phyloP scores from a whole-genome alignment of 1,284 basidiomycete genomes.

The Apiotrichum akiyoshidainum region DNA sequence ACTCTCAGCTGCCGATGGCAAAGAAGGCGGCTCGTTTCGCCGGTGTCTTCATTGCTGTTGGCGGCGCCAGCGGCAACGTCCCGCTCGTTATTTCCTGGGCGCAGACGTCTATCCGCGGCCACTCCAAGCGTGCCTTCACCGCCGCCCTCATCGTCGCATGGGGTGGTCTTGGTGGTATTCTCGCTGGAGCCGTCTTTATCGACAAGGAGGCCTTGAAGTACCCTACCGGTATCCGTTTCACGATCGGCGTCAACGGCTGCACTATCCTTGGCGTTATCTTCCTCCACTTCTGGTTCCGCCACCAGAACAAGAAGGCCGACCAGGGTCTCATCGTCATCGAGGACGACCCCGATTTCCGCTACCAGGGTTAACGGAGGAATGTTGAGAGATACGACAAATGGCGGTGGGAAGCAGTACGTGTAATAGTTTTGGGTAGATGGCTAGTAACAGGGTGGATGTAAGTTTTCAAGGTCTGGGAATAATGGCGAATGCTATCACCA shows the following conservation, averaged over 20 bases:
- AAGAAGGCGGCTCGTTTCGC: constrained; percentile 13
- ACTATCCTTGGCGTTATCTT: background rate
- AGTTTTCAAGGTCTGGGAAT: no score
- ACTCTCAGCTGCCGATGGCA: constrained; percentile 8
- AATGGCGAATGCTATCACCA: no score
- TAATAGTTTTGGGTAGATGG: no score
- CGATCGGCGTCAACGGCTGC: constrained; percentile 5
- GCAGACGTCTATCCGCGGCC: constrained; percentile 50
- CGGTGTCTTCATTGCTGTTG: constrained; percentile 32
- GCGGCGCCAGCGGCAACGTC: constrained; percentile 40
- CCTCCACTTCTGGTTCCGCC: constrained; percentile 10
- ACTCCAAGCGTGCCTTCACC: constrained; percentile 45
- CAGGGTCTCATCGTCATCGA: constrained; percentile 11
- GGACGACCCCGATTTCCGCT: constrained; percentile 11
- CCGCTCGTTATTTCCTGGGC: constrained; percentile 43
- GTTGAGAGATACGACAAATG: no score
- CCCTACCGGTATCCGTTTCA: constrained; percentile 14
- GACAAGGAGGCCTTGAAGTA: constrained; percentile 11
- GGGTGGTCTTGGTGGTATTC: constrained; percentile 17
- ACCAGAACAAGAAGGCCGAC: constrained; percentile 15
- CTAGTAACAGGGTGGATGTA: no score
- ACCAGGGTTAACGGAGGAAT: constrained; percentile 5
- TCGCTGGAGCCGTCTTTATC: constrained; percentile 5
- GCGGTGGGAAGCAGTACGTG: no score
- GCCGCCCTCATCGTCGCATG: constrained; percentile 14